Evolutionary conservation across 805 yeast genomes (phyloP), one percentile per base, ranked within the genome.

Genomic region (Pichia occidentalis): DNA sequence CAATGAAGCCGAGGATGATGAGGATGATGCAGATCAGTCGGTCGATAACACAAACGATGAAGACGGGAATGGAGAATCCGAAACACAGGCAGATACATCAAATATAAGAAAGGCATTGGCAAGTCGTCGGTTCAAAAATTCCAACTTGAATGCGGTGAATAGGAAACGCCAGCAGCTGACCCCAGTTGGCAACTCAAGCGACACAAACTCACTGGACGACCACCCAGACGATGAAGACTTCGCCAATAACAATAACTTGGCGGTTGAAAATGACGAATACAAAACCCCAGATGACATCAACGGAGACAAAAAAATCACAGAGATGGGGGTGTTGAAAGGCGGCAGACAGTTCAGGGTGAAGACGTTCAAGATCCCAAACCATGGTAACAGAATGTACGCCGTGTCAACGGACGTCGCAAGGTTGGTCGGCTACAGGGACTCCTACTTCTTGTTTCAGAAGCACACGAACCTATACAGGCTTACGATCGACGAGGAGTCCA

Each of bases 401-500:
- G 73, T 92, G 33, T 80, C 95, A 2, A 88, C 97, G 0, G 98
- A 92, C 55, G 95, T 96, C 3, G 97, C 98, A 1, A 73, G 97
- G 49, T 77, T 90, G 52, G 86, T 90, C 44, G 97, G 97, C 4
- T 85, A 87, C 63, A 72, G 96, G 49, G 97, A 90, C 56, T 85
- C 95, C 2, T 87, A 90, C 53, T 66, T 87, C 37, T 68, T 90
- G 43, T 87, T 90, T 63, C 95, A 88, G 55, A 83, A 87, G 34
- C 95, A 90, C 62, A 73, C 77, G 35, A 68, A 75, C 35, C 65
- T 92, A 36, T 80, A 71, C 64, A 86, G 88, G 54, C 73, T 81
- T 44, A 75, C 83, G 9, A 67, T 88, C 32, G 68, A 74, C 9
- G 85, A 83, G 44, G 82, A 74, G 13, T 94, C 87, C 56, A 90